Evolutionary conservation across 345 rosid genomes (phyloP).

Genomic region (Geranium rotundifolium): DNA sequence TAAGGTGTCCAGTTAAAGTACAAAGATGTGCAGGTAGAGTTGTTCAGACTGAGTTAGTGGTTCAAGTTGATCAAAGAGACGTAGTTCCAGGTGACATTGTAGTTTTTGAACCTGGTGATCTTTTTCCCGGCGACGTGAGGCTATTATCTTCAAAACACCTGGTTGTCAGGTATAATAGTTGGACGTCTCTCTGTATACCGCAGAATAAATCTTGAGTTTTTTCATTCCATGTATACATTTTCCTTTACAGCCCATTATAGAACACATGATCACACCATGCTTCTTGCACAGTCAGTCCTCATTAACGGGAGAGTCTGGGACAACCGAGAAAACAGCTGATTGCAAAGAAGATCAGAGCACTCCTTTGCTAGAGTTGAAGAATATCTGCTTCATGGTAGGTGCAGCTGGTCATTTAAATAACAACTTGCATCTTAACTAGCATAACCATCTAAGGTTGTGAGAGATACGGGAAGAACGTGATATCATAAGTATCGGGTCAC

Average conservation of each 20-base stretch:
- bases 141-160: conserved; percentile 50
- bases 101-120: conserved; percentile 58
- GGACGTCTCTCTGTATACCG: background rate
- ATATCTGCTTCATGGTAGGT: conserved; percentile 66
- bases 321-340: conserved; percentile 47
- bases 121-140: conserved; percentile 68
- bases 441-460: too few relatives aligned
- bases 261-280: conserved; percentile 12
- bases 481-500: too few relatives aligned
- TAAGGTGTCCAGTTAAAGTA: conserved; percentile 54
- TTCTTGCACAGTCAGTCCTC: conserved; percentile 48
- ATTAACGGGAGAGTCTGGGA: conserved; percentile 55
- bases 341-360: conserved; percentile 38
- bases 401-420: background rate
- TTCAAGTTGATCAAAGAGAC: conserved; percentile 64
- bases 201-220: too few relatives aligned
- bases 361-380: conserved; percentile 53
- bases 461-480: too few relatives aligned
- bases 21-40: conserved; percentile 69
- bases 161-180: conserved; percentile 41
- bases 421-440: too few relatives aligned
- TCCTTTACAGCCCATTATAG: conserved; percentile 1
- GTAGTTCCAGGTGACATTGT: conserved; percentile 66
- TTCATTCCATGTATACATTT: background rate
- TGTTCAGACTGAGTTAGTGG: conserved; percentile 51